Base-by-base conservation (phyloP, 345 rosid genomes). In the Rhizophora mangle region DNA sequence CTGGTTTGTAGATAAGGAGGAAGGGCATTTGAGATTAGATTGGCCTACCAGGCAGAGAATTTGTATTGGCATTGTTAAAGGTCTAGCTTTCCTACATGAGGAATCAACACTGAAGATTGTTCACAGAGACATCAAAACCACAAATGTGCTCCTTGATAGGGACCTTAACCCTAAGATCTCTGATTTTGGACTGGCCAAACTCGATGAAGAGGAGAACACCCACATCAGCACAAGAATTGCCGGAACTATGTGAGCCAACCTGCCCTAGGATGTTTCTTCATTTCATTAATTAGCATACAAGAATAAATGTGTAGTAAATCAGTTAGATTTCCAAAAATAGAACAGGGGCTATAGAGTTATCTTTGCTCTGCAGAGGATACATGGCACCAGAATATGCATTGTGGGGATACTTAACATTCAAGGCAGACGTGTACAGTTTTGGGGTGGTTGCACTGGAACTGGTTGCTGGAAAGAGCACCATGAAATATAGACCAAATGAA, bases 321-420 rank as follows among this genome's bases (percentile, higher is more conserved):
- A 34, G 37, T 53, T 0, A 54, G 21, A n/a, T 21, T 54, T 20
- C 58, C 58, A 2, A 54, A 54, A 21, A 21, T 10, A 10, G 15
- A 39, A 39, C 46, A 39, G 10, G 3, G 46, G 3, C 16, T 43
- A 43, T 43, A 3, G 3, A 0, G 18, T 43, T 11, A 43, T 15
- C 18, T 31, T 63, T 74, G 2, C 22, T 62, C n/a, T 73, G 72
- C 79, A 82, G 85, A 64, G 85, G 85, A 58, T 82, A 88, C 59
- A 88, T 88, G 88, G 86, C 92, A 60, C 92, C 89, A 20, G 88
- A 88, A 68, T 88, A 86, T 54, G 92, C 89, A 66, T 51, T 85
- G 19, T 82, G 89, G 89, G 89, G 92, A 67, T 73, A 84, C 68
- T 74, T 88, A 51, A 76, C 79, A 22, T 78, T 81, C 70, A 88